Conservation (phyloP, 768 basidiomycete genomes). For the Rhodosporidiobolus odoratus region DNA sequence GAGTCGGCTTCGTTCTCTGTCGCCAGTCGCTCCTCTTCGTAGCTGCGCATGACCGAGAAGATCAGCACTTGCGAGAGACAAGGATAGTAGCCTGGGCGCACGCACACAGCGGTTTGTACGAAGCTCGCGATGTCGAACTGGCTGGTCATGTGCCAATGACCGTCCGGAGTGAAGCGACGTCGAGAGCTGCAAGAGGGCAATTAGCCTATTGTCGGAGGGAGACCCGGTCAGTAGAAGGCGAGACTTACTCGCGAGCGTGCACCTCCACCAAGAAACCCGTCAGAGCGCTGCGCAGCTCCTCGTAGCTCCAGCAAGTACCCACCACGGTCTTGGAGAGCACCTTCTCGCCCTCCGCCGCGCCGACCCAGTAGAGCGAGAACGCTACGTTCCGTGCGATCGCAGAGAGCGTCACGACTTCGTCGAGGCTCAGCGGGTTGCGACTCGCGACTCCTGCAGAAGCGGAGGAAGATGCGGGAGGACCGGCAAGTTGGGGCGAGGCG, state of each 20-base stretch:
- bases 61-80: neutral
- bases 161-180: conserved; percentile 69
- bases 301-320: conserved; percentile 56
- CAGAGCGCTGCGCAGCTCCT: conserved; percentile 65
- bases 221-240: neutral
- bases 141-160: conserved; percentile 70
- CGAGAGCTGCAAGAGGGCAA: conserved; percentile 58
- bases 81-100: conserved; percentile 15
- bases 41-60: conserved; percentile 47
- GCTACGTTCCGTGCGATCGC: conserved; percentile 76
- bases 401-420: conserved; percentile 72
- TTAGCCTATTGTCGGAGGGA: neutral
- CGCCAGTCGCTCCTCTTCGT: conserved; percentile 60
- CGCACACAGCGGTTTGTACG: conserved; percentile 78
- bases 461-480: no score
- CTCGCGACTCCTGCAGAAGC: conserved; percentile 1
- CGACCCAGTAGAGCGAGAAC: conserved; percentile 68
- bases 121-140: conserved; percentile 65
- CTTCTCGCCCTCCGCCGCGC: conserved; percentile 49
- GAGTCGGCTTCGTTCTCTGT: no score
- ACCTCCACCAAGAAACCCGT: conserved; percentile 74
- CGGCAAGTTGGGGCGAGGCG: conserved; percentile 3
- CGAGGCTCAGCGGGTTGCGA: conserved; percentile 72
- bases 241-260: conserved; percentile 77
- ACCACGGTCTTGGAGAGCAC: conserved; percentile 48